Evolutionary conservation across 768 basidiomycete genomes (phyloP).

Genomic region (Leccinum variicolor): DNA sequence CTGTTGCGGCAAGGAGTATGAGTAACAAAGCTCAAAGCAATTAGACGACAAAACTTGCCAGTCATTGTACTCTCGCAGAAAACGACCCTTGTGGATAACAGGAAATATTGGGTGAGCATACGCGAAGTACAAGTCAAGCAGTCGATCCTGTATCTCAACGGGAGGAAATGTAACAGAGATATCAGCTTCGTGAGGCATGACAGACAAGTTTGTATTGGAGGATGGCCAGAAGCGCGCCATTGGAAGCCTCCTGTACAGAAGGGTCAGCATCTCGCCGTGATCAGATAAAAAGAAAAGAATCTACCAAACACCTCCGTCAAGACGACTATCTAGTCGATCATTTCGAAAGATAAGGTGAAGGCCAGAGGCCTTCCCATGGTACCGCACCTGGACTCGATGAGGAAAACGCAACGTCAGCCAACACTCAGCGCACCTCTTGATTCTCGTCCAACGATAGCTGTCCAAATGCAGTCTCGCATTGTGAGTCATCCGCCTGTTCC

Average conservation of each 20-base stretch:
- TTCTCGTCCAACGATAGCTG: slow-evolving; percentile 74
- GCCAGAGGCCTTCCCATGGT: slow-evolving; percentile 76
- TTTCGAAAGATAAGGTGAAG: slow-evolving; percentile 69
- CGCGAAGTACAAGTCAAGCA: slow-evolving; percentile 75
- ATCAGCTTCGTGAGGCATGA: slow-evolving; percentile 41
- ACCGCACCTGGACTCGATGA: slow-evolving; percentile 61
- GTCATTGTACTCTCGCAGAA: slow-evolving; percentile 59
- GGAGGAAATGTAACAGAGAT: slow-evolving; percentile 56
- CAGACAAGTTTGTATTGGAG: slow-evolving; percentile 38
- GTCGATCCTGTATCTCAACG: slow-evolving; percentile 56
- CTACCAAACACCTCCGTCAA: slow-evolving; percentile 67
- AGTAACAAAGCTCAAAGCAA: slow-evolving; percentile 1
- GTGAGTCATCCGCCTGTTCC: slow-evolving; percentile 37
- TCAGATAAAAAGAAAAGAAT: slow-evolving; percentile 15
- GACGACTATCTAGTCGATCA: slow-evolving; percentile 63
- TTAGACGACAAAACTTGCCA: slow-evolving; percentile 36
- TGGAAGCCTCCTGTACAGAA: slow-evolving; percentile 53
- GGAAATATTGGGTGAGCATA: slow-evolving; percentile 85
- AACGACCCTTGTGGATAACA: slow-evolving; percentile 68
- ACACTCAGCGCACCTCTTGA: slow-evolving; percentile 49
- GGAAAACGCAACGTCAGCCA: slow-evolving; percentile 1
- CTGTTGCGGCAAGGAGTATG: slow-evolving; percentile 9
- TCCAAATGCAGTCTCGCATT: slow-evolving; percentile 58
- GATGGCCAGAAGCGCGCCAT: slow-evolving; percentile 77
- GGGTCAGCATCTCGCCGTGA: slow-evolving; percentile 11